Base-by-base conservation (phyloP, 1,139 yeast species). In the Taiozyma sp. region DNA sequence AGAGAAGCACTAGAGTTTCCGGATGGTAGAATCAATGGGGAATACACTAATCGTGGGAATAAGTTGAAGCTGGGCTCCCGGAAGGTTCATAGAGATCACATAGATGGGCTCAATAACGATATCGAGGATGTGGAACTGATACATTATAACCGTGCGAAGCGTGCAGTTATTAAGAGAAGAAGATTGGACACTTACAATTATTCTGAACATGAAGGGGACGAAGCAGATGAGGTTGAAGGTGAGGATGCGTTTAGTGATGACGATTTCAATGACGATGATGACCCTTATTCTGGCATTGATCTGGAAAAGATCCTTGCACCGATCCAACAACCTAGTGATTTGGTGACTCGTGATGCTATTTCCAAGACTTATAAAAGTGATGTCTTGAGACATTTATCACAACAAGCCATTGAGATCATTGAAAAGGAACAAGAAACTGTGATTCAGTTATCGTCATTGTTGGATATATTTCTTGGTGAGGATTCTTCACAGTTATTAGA, bases 401-500 rank as follows among this genome's bases (percentile, higher is more conserved):
- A 72, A 41, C 89, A 90, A 57, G 81, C 93, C 40, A 80, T 92
- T 44, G 86, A 86, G 51, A 72, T 85, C 54, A 86, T 93, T 50
- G 92, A 87, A 63, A 78, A 80, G 45, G 98, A 92, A 64, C 96
- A 90, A 63, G 75, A 78, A 39, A 85, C 84, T 44, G 85, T 88
- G 24, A 82, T 84, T 54, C 80, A 84, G 67, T 74, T 91, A 54
- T 80, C 87, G 48, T 81, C 81, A 59, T 72, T 92, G 47, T 76
- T 92, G 69, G 89, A 86, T 56, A 83, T 87, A 1, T 81, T 92
- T 63, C 74, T 91, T 50, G 97, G 97, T 12, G 97, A 92, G 63
- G 93, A 89, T 66, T 88, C 96, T 64, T 76, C 75, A 48, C 82
- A 81, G 56, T 69, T 85, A 43, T 72, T 84, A 42, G 91, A 80